These are phyloP conservation scores for Ploettnerulaceae sp. DNA, from an alignment of 2,329 filamentous ascomycete species.

Conservation along the genomic window DNA sequence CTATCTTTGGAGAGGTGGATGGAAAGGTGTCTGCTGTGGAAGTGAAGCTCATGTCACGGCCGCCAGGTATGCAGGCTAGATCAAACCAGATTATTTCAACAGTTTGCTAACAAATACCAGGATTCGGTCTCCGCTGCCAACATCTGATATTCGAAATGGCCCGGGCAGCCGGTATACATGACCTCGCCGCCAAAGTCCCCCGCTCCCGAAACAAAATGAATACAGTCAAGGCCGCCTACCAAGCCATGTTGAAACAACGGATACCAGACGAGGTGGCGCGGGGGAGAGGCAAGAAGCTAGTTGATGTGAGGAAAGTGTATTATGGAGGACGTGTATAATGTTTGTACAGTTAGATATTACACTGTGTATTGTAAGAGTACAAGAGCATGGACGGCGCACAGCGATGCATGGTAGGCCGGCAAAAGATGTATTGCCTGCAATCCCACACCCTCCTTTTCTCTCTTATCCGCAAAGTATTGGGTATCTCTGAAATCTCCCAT, in stretches of 20 bases:
- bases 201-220: conserved; percentile 96
- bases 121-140: conserved; percentile 90
- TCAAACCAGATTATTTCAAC: not conserved
- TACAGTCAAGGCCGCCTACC: conserved; percentile 83
- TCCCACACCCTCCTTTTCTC: conserved; percentile 11
- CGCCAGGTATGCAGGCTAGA: conserved; percentile 64
- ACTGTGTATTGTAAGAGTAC: conserved; percentile 45
- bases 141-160: conserved; percentile 93
- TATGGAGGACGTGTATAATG: conserved; percentile 61
- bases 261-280: conserved; percentile 86
- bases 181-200: conserved; percentile 77
- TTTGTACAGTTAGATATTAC: conserved; percentile 26
- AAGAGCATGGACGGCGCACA: conserved; percentile 9
- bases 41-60: conserved; percentile 74
- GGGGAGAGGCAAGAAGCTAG: conserved; percentile 87
- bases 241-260: conserved; percentile 77
- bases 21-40: conserved; percentile 85
- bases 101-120: conserved; percentile 43
- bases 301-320: conserved; percentile 95
- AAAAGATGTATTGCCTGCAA: conserved; percentile 19
- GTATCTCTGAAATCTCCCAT: conserved; percentile 17
- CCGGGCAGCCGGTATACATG: conserved; percentile 77
- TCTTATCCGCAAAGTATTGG: conserved; percentile 5
- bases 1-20: conserved; percentile 80
- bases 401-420: conserved; percentile 10